phyloP scores from a whole-genome alignment of 176 grass and related monocot species.

The sorghum (Sorghum bicolor) region DNA sequence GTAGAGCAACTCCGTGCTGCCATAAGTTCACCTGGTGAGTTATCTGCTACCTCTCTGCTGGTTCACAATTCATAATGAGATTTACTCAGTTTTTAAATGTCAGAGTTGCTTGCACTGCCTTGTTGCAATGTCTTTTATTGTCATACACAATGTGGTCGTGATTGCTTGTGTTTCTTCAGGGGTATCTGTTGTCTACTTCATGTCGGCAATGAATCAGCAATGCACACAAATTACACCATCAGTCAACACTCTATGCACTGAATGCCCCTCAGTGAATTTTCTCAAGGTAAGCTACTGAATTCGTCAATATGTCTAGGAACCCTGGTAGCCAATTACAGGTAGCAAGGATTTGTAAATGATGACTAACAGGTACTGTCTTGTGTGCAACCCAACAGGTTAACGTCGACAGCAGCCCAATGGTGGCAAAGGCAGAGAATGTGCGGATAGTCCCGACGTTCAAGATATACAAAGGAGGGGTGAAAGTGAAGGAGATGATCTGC shows the following conservation, averaged over 20 bases:
- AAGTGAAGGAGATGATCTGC: slow-evolving; percentile 97
- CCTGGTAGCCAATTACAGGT: neutral
- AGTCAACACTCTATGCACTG: slow-evolving; percentile 65
- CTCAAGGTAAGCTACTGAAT: slow-evolving; percentile 56
- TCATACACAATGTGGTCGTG: neutral
- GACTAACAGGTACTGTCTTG: slow-evolving; percentile 1
- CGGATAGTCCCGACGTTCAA: slow-evolving; percentile 86
- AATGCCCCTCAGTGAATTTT: slow-evolving; percentile 85
- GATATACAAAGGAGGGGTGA: slow-evolving; percentile 85
- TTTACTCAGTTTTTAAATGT: slow-evolving; percentile 22
- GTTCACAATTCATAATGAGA: neutral
- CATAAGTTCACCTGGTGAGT: slow-evolving; percentile 63
- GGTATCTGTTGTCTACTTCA: slow-evolving; percentile 82
- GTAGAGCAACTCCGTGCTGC: slow-evolving; percentile 72
- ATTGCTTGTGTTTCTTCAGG: slow-evolving; percentile 39
- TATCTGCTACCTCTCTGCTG: neutral
- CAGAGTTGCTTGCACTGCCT: neutral
- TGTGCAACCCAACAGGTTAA: slow-evolving; percentile 56
- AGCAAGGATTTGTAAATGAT: neutral
- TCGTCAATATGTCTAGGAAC: neutral
- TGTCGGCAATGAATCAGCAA: slow-evolving; percentile 60
- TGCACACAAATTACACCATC: slow-evolving; percentile 62
- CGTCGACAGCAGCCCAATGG: slow-evolving; percentile 51
- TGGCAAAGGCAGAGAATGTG: slow-evolving; percentile 79
- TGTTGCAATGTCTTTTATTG: neutral